Percentiles rank a stretch among this genome's conserved stretches.
Conservation (phyloP, 306 rosid genomes). For the Sophora flavescens region DNA sequence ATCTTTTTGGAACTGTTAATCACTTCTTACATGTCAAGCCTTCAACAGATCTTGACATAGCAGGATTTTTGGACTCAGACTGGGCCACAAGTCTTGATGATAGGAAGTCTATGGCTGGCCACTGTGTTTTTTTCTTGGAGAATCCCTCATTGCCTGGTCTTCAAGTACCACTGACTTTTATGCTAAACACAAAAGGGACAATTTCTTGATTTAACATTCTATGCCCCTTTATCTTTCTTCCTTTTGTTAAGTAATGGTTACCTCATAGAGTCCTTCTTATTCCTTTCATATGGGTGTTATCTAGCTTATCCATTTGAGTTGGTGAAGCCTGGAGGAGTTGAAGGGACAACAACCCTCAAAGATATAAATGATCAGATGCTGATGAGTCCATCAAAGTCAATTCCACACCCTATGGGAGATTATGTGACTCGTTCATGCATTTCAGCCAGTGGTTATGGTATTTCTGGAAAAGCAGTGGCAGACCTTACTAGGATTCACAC, state of each 20-base stretch:
- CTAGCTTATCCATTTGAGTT: slow-evolving; percentile 59
- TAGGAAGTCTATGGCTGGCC: no score
- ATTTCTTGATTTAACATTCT: slow-evolving; percentile 10
- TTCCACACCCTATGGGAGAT: slow-evolving; percentile 60
- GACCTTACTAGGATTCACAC: slow-evolving; percentile 61
- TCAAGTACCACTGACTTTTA: slow-evolving; percentile 43
- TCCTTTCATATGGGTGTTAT: slow-evolving; percentile 19
- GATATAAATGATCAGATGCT: slow-evolving; percentile 59
- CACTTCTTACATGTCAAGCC: no score
- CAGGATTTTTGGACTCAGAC: no score
- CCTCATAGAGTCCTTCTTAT: slow-evolving; percentile 24
- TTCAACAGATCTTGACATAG: no score
- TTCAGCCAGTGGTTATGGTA: slow-evolving; percentile 40
- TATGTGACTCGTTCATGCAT: slow-evolving; percentile 35
- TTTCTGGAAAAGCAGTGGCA: slow-evolving; percentile 58
- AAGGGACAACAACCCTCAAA: slow-evolving; percentile 59
- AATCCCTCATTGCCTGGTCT: not conserved
- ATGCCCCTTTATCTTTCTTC: not conserved
- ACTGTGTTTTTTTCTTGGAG: no score
- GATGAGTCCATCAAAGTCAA: slow-evolving; percentile 59
- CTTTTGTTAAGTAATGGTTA: not conserved
- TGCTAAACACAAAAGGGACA: not conserved
- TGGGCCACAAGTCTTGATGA: no score
- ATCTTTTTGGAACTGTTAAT: no score
- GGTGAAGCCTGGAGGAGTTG: slow-evolving; percentile 65